Base-by-base conservation (phyloP, 306 rosid genomes). In the Cucumis melo region DNA sequence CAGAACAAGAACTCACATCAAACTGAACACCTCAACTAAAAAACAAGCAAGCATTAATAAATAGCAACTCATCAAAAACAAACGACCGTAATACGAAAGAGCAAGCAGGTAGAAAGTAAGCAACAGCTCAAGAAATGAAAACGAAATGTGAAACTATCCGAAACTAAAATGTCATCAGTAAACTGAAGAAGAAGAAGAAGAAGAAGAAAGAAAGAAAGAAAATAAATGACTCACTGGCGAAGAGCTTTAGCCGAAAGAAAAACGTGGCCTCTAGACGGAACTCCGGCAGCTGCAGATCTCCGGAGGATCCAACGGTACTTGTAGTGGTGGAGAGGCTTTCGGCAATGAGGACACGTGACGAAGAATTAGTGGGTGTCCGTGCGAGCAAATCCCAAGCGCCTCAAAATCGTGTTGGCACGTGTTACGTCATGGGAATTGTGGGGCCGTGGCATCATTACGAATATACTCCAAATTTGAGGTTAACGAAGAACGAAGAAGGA, bases 391-490 rank as follows among this genome's bases (percentile, higher is more conserved):
- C 9, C 42, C 39, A 44, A 21, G 55, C 21, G 38, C 21, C 76
- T 73, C 16, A 73, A 17, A 7, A 14, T 1, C 2, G 10, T 10
- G 46, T 10, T 11, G n/a, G 44, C 42, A 50, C 44, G 68, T 78
- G 27, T 5, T 23, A 15, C 7, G 14, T 48, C 77, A 58, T 56
- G 76, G 50, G 80, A 55, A 48, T 10, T 0, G 10, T 10, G 54
- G 79, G 74, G 23, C 59, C 66, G 54, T 7, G 62, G 82, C 78
- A 75, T 63, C 54, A 0, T 23, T 32, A 62, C n/a, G 54, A 62
- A 41, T 14, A 71, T 51, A 12, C 76, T 5, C 11, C 4, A 57
- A 57, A 9, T 17, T 44, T 44, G 19, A 15, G 77, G 46, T 56
- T 48, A 19, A 32, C 5, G 50, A 34, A 13, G 34, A 20, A 14